Evolutionary conservation across 768 basidiomycete species (phyloP).

Genomic region (Clavulina sp.): DNA sequence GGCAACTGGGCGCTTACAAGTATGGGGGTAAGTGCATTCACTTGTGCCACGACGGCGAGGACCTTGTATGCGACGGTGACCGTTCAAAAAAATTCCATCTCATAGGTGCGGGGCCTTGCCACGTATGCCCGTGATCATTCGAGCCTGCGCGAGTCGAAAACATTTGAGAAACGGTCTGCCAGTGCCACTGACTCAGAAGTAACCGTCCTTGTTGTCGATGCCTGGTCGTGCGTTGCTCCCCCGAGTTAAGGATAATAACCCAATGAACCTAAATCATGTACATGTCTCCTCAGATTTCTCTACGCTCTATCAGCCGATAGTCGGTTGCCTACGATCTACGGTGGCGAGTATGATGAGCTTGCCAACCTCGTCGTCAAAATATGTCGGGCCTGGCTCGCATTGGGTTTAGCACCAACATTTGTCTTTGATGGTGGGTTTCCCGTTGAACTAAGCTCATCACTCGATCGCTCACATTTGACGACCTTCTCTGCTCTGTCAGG

Average conservation of each 20-base stretch:
- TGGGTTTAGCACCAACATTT: slow-evolving; percentile 49
- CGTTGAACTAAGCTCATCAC: neutral
- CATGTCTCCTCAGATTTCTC: neutral
- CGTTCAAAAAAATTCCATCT: too few relatives aligned
- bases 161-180: too few relatives aligned
- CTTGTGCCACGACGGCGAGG: too few relatives aligned
- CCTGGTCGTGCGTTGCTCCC: neutral
- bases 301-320: neutral
- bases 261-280: neutral
- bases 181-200: too few relatives aligned
- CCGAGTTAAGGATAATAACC: neutral
- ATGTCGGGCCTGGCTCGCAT: slow-evolving; percentile 37
- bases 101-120: neutral
- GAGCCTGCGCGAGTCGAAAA: too few relatives aligned
- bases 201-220: slow-evolving; percentile 1
- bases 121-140: neutral
- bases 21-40: too few relatives aligned
- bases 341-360: slow-evolving; percentile 58
- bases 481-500: slow-evolving; percentile 42
- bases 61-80: too few relatives aligned
- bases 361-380: slow-evolving; percentile 30
- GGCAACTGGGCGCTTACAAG: too few relatives aligned
- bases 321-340: slow-evolving; percentile 56
- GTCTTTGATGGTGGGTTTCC: slow-evolving; percentile 60
- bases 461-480: neutral